These are phyloP conservation scores for Pseudozyma hubeiensis DNA, from an alignment of 1,284 basidiomycete genomes.

Conservation along the genomic window DNA sequence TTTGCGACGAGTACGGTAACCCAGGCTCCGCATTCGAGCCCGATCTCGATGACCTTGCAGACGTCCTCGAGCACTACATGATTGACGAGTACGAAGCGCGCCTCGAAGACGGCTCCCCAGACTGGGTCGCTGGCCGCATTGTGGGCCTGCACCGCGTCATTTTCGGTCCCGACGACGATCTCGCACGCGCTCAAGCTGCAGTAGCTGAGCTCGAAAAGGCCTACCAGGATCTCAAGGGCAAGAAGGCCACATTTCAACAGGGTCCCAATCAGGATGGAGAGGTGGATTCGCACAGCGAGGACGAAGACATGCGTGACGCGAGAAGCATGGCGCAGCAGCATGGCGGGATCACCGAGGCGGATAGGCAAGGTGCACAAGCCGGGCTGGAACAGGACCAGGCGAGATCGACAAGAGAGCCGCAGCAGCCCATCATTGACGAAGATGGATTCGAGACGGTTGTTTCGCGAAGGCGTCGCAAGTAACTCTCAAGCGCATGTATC, in stretches of 20 bases:
- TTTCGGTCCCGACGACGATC: constrained; percentile 44
- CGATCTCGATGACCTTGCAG: constrained; percentile 63
- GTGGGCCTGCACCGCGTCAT: constrained; percentile 52
- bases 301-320: constrained; percentile 44
- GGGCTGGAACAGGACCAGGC: constrained; percentile 34
- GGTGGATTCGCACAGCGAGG: constrained; percentile 35
- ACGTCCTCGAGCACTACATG: constrained; percentile 61
- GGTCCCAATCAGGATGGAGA: constrained; percentile 33
- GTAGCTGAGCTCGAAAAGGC: constrained; percentile 55
- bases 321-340: constrained; percentile 35
- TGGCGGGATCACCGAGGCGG: constrained; percentile 41
- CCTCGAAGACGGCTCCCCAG: constrained; percentile 61
- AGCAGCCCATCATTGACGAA: constrained; percentile 56
- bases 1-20: constrained; percentile 62
- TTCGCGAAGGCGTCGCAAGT: constrained; percentile 51
- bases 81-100: constrained; percentile 63
- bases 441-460: constrained; percentile 65
- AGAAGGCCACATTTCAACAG: constrained; percentile 34
- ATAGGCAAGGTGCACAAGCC: constrained; percentile 28
- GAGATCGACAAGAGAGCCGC: constrained; percentile 16
- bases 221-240: constrained; percentile 43
- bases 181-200: constrained; percentile 34
- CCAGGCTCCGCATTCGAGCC: constrained; percentile 45
- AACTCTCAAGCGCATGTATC: background rate
- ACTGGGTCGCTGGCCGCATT: constrained; percentile 58